Percentiles rank a stretch among this genome's conserved stretches.
These are phyloP conservation scores for Cytospora leucostoma DNA, from an alignment of 2,329 filamentous ascomycete species.

Conservation along the genomic window DNA sequence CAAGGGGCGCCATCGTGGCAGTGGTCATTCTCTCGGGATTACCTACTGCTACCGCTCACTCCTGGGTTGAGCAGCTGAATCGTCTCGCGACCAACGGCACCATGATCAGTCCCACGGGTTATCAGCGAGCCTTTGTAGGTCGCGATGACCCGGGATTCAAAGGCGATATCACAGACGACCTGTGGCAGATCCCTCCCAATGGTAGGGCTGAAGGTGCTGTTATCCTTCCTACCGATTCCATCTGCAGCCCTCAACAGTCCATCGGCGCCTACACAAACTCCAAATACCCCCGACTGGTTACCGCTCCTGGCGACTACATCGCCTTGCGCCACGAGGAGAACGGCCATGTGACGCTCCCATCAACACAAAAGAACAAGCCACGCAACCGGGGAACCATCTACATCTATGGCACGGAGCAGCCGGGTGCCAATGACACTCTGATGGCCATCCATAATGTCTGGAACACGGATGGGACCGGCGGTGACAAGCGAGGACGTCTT, in stretches of 20 bases:
- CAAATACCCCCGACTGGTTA: constrained; percentile 63
- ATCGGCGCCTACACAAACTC: constrained; percentile 55
- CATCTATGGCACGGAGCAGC: constrained; percentile 69
- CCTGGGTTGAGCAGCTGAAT: constrained; percentile 78
- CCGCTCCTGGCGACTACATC: constrained; percentile 61
- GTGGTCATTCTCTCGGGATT: constrained; percentile 38
- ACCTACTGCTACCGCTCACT: constrained; percentile 58
- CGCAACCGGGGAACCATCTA: constrained; percentile 70
- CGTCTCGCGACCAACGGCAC: constrained; percentile 73
- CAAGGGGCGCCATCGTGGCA: constrained; percentile 19
- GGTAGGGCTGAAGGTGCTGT: constrained; percentile 49
- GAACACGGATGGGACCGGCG: constrained; percentile 79
- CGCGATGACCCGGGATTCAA: constrained; percentile 58
- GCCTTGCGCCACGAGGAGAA: constrained; percentile 74
- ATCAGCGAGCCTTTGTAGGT: constrained; percentile 68
- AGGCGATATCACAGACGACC: constrained; percentile 53
- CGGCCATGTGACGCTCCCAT: constrained; percentile 68
- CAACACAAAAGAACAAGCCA: constrained; percentile 60
- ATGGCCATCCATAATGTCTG: constrained; percentile 68
- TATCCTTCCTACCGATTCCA: constrained; percentile 51
- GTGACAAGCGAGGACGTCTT: constrained; percentile 74
- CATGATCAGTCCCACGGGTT: constrained; percentile 71
- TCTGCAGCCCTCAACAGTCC: constrained; percentile 68
- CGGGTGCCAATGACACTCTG: constrained; percentile 48
- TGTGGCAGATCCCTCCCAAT: constrained; percentile 63